Base-by-base conservation (phyloP, 129 eudicot species). In the Artemisia annua region DNA sequence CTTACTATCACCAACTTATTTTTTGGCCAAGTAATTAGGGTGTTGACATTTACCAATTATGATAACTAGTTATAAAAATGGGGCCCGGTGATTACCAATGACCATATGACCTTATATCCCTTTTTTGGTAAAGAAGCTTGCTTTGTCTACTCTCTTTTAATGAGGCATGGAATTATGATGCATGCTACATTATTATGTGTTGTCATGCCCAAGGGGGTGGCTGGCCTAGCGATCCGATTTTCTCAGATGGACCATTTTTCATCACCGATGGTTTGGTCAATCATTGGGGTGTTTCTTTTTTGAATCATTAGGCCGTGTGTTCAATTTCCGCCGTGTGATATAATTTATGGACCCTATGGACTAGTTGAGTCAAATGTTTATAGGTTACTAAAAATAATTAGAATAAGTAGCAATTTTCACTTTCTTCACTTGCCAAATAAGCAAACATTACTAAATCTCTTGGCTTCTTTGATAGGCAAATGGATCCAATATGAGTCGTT, bases 401-500 rank as follows among this genome's bases (percentile, higher is more conserved):
- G 9, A 39, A 39, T 39, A 39, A 39, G 46, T 39, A 7, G 46
- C 11, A 39, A 7, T 39, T 39, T 39, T 39, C 46, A 39, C 46
- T 39, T 39, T 39, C 46, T 39, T 39, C 46, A 7, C 46, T 61
- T 61, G 5, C 48, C 3, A 61, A 2, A 15, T 61, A 1, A 26
- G 64, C 7, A 61, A 15, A 39, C 30, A 26, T 30, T 39, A 28
- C 66, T 26, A 61, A 61, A 61, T 26, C 32, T 30, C 48, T 28
- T 61, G 66, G 7, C 4, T 61, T 61, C 3, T 43, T 35, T 69
- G 5, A 18, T 82, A 94, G 98, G 97, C 97, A 66, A 90, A 86
- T 52, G 89, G 98, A 54, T 87, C 93, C 3, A 82, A 83, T 64
- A 80, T 72, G 63, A 87, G 87, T 46, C 84, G 78, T 15, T 87